Evolutionary conservation across 805 yeast species (phyloP).

Genomic region (Scheffersomyces coipomensis): DNA sequence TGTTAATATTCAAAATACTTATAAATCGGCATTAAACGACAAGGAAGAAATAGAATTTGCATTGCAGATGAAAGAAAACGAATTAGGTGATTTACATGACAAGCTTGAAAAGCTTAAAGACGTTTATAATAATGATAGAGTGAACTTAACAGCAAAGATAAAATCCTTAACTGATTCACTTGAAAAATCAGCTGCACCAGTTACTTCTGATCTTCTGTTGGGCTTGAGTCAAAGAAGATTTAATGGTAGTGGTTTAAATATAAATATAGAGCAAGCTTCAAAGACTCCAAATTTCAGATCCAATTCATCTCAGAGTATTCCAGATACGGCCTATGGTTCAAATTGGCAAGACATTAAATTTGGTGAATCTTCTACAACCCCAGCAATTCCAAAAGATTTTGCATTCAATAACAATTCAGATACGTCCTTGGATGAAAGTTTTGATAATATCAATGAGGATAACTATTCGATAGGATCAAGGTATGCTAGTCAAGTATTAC

Average conservation of each 20-base stretch:
- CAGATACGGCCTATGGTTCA: neutral
- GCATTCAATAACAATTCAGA: constrained; percentile 1
- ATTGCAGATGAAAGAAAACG: constrained; percentile 19
- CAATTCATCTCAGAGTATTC: neutral
- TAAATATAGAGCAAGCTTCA: neutral
- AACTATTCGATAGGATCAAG: neutral
- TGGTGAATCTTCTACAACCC: constrained; percentile 52
- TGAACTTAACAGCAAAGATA: constrained; percentile 24
- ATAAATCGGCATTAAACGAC: constrained; percentile 27
- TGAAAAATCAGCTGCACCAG: constrained; percentile 5
- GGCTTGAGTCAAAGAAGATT: neutral
- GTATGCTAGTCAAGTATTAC: neutral
- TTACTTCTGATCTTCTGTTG: neutral
- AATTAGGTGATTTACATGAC: constrained; percentile 12
- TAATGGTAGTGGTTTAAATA: neutral
- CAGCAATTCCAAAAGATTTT: constrained; percentile 16
- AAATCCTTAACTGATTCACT: constrained; percentile 15
- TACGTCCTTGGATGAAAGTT: neutral
- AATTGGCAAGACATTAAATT: constrained; percentile 28
- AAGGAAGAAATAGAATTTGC: constrained; percentile 16
- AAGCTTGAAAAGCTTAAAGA: constrained; percentile 30
- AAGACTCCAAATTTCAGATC: constrained; percentile 2
- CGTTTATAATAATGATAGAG: constrained; percentile 29
- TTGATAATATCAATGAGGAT: constrained; percentile 1
- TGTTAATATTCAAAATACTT: constrained; percentile 17